Percentiles rank a stretch among this genome's conserved stretches.
Conservation (phyloP, 2,329 filamentous ascomycete species). For the Lasiodiplodia citricola region DNA sequence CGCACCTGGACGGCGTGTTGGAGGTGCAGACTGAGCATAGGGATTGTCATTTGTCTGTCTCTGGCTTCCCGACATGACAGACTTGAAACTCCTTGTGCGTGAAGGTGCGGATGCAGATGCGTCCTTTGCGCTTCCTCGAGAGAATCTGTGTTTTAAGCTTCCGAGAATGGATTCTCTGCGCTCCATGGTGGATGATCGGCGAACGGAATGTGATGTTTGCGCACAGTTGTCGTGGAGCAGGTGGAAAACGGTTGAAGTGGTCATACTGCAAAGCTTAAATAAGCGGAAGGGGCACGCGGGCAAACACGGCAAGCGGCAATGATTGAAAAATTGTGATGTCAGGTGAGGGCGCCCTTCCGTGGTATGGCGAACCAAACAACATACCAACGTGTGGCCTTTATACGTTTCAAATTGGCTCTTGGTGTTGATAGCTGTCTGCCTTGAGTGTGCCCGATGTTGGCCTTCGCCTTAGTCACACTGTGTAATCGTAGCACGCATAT, state of each 20-base stretch:
- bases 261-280: constrained; percentile 18
- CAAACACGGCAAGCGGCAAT: constrained; percentile 5
- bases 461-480: neutral
- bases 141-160: constrained; percentile 36
- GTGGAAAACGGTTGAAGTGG: neutral
- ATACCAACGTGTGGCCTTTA: neutral
- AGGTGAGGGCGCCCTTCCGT: neutral
- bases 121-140: constrained; percentile 29
- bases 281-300: constrained; percentile 1
- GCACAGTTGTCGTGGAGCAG: constrained; percentile 9
- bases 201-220: neutral
- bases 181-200: constrained; percentile 16
- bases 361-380: neutral
- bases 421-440: neutral
- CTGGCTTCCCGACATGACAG: constrained; percentile 29
- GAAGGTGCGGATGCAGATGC: constrained; percentile 23
- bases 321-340: neutral
- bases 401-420: neutral
- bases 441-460: neutral
- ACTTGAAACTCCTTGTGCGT: constrained; percentile 29
- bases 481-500: neutral
- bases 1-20: constrained; percentile 48
- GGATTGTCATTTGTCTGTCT: constrained; percentile 33
- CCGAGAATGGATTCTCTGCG: constrained; percentile 31
- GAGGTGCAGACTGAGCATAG: constrained; percentile 34